Percentiles rank a stretch among this genome's conserved stretches.
Conservation (phyloP, 441 rosid genomes). For the Gossypium aridum region DNA sequence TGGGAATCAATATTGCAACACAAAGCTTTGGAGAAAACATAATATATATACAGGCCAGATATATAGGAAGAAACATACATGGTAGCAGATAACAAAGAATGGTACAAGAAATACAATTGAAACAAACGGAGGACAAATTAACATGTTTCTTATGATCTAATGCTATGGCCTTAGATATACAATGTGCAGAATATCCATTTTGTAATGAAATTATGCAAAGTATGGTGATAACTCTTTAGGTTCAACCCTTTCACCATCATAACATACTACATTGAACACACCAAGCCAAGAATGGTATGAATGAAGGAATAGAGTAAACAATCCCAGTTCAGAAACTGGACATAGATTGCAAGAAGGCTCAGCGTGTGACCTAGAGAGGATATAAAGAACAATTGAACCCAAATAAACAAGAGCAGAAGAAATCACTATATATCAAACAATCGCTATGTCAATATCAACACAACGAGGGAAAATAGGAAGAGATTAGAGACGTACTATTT, state of each 20-base stretch:
- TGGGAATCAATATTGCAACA: not conserved
- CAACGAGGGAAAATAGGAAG: not conserved
- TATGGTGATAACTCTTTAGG: not conserved
- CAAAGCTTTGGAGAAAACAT: not conserved
- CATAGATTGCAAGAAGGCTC: not conserved
- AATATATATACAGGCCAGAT: not conserved
- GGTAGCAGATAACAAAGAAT: not conserved
- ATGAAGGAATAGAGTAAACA: not conserved
- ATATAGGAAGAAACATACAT: not conserved
- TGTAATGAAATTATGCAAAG: no score
- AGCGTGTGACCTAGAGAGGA: not conserved
- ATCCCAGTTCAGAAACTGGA: not conserved
- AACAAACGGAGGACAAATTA: not conserved
- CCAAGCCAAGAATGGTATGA: not conserved
- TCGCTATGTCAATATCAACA: not conserved
- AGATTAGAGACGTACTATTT: slow-evolving; percentile 42
- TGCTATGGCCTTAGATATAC: not conserved
- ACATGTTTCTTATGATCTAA: not conserved
- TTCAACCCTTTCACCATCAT: not conserved
- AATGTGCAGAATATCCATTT: not conserved
- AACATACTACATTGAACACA: not conserved
- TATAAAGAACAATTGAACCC: not conserved
- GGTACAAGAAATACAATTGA: not conserved
- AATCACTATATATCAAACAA: not conserved
- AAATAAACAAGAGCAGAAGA: not conserved